Base-by-base conservation (phyloP, 2,329 filamentous ascomycete species). In the Nigrospora sphaerica region DNA sequence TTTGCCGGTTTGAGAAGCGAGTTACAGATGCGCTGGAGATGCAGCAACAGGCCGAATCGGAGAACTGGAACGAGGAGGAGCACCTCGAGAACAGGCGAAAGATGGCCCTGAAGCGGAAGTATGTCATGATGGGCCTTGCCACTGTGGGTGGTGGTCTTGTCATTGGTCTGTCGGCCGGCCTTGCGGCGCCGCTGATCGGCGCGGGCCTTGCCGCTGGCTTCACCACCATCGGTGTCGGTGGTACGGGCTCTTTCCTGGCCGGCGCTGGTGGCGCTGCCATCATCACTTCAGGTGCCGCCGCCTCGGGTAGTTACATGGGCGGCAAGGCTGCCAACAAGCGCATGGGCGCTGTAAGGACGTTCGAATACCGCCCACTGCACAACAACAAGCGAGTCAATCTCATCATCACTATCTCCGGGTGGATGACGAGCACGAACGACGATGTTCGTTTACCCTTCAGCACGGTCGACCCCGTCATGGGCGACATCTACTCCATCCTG, bases 301-400 rank as follows among this genome's bases (percentile, higher is more conserved):
- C 92, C 10, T 91, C 90, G 36, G 93, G 93, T 44, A 83, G 89
- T 57, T 81, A 89, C 34, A 93, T 98, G 58, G 93, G 88, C 42
- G 80, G 86, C 37, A 83, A 83, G 62, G 92, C 93, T 23, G 90
- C 91, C n/a, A 77, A 88, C 58, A 80, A 91, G 57, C 80, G 93
- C 55, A 97, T 88, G 1, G 92, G 93, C 13, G 84, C 91, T 2
- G 95, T 98, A 48, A 90, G 85, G 67, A 98, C 93, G 0, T 98
- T 97, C 60, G 93, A 98, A 66, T 98, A 97, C 63, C 81, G 92
- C 39, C 93, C 93, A 7, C 71, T 98, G 39, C 91, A 97, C 72
- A 98, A 98, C 70, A 97, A 97, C 68, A 98, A 98, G 68, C 79
- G 91, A 48, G 88, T 96, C 35, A 97, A 98, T 57, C 77, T 98